phyloP scores from a whole-genome alignment of 2,329 filamentous ascomycete genomes.

The Bipolaris cookei region DNA sequence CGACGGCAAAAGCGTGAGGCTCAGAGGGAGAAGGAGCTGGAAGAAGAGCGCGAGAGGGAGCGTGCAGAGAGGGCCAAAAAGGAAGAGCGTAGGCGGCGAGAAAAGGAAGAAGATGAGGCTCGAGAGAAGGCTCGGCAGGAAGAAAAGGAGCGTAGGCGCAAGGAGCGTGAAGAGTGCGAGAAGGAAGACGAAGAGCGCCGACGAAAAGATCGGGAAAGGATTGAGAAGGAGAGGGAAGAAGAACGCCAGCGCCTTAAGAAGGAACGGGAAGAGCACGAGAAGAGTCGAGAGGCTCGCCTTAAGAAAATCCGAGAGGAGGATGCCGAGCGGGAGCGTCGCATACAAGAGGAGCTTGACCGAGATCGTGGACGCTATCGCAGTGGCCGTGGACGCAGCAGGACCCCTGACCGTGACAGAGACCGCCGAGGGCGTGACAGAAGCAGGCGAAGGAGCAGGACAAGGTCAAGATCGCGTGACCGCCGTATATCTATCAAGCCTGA shows the following conservation, averaged over 20 bases:
- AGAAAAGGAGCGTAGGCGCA: slow-evolving; percentile 52
- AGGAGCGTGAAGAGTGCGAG: slow-evolving; percentile 41
- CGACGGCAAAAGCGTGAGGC: slow-evolving; percentile 67
- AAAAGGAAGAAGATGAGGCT: slow-evolving; percentile 54
- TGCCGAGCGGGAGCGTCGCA: slow-evolving; percentile 42
- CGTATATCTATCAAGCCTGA: slow-evolving; percentile 35
- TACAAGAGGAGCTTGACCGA: slow-evolving; percentile 60
- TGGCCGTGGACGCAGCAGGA: slow-evolving; percentile 36
- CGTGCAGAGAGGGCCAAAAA: slow-evolving; percentile 61
- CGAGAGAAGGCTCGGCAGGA: slow-evolving; percentile 56
- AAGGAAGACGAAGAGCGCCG: slow-evolving; percentile 42
- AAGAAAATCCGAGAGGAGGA: slow-evolving; percentile 46
- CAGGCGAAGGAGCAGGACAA: slow-evolving; percentile 31
- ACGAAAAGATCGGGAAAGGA: slow-evolving; percentile 37
- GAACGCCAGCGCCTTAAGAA: slow-evolving; percentile 57
- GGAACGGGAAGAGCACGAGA: slow-evolving; percentile 50
- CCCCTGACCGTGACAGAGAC: slow-evolving; percentile 33
- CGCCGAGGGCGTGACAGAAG: slow-evolving; percentile 33
- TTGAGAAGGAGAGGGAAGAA: slow-evolving; percentile 56
- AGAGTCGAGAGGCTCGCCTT: slow-evolving; percentile 53
- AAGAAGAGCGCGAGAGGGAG: slow-evolving; percentile 64
- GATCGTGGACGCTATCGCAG: slow-evolving; percentile 49
- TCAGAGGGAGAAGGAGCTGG: slow-evolving; percentile 65
- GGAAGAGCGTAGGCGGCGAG: slow-evolving; percentile 60
- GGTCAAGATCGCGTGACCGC: slow-evolving; percentile 34